Evolutionary conservation across 441 rosid genomes (phyloP), one percentile per base, ranked within the genome.

Genomic region (Eutrema salsugineum): DNA sequence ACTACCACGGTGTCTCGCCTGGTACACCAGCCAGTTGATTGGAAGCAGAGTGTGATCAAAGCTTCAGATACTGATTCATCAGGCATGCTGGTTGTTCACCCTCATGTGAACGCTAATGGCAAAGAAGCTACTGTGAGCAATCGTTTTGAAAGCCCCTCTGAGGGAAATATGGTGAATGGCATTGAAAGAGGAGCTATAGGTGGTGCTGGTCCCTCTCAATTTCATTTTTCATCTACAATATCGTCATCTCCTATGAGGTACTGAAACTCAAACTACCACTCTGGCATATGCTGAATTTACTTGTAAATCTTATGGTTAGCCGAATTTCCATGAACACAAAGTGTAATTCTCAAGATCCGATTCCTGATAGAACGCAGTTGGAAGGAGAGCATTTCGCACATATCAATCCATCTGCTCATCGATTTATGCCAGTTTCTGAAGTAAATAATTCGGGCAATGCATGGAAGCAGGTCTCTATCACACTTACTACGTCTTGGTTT

Each of bases 191-290:
- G 73, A 55, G 75, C 76, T 59, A 48, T 69, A 6, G 79, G 78
- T 67, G 79, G 46, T 79, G 33, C 76, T 27, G 83, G 69, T 49
- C 68, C 76, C 60, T 84, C 90, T 73, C 88, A 70, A 39, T 80
- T 83, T 5, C 87, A 91, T 72, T 85, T 90, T 8, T 86, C 92
- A 59, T 81, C 87, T 47, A 38, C 82, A 11, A 44, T 79, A 58
- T 83, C 90, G 2, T 47, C 84, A 59, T 80, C 88, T 30, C 88
- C 85, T 40, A 40, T 64, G 79, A 86, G 98, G 98, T 91, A 78
- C 50, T 72, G 74, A 57, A 24, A 22, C 42, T 46, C 22, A 16
- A 47, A 49, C 42, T 60, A 60, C 19, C 10, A 11, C 50, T 49
- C 24, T 48, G 11, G 22, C 5, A 4, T 5, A 17, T 49, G 11